Percentiles rank a stretch among this genome's conserved stretches.
phyloP scores from a whole-genome alignment of 805 yeast genomes.

The Limtongia smithiae region DNA sequence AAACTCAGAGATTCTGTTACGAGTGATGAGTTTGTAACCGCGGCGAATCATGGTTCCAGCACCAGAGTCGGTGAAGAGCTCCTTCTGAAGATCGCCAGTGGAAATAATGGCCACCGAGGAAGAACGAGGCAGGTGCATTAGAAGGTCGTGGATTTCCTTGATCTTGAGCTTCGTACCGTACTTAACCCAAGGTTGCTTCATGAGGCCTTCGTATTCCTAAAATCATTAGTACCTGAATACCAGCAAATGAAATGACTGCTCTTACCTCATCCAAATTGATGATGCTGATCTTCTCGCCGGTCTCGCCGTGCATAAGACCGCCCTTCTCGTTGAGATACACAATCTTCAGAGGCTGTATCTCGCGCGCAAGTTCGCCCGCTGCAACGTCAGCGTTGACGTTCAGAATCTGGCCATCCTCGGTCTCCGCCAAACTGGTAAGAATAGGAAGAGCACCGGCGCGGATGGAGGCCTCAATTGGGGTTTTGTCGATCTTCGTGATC shows the following conservation, averaged over 20 bases:
- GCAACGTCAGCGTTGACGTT: slow-evolving; percentile 99
- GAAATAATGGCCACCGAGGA: slow-evolving; percentile 97
- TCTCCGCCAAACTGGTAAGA: slow-evolving; percentile 93
- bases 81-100: slow-evolving; percentile 92
- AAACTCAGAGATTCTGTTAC: slow-evolving; percentile 67
- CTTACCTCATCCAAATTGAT: slow-evolving; percentile 81
- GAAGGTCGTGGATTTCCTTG: slow-evolving; percentile 90
- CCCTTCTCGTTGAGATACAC: slow-evolving; percentile 97
- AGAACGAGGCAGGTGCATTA: slow-evolving; percentile 91
- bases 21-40: slow-evolving; percentile 76
- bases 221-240: background rate
- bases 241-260: background rate
- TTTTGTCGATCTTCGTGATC: slow-evolving; percentile 79
- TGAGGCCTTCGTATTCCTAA: slow-evolving; percentile 74
- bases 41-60: slow-evolving; percentile 98
- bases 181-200: slow-evolving; percentile 96
- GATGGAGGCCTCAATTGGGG: slow-evolving; percentile 88
- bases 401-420: slow-evolving; percentile 91
- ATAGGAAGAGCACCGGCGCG: slow-evolving; percentile 96
- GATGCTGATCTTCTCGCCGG: slow-evolving; percentile 82
- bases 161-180: slow-evolving; percentile 97
- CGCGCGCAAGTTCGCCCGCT: slow-evolving; percentile 96
- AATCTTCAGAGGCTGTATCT: slow-evolving; percentile 92
- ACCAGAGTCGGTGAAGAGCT: slow-evolving; percentile 96
- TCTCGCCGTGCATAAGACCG: slow-evolving; percentile 88